Conservation (phyloP, 805 yeast genomes). For the Pichia nanzhaoensis region DNA sequence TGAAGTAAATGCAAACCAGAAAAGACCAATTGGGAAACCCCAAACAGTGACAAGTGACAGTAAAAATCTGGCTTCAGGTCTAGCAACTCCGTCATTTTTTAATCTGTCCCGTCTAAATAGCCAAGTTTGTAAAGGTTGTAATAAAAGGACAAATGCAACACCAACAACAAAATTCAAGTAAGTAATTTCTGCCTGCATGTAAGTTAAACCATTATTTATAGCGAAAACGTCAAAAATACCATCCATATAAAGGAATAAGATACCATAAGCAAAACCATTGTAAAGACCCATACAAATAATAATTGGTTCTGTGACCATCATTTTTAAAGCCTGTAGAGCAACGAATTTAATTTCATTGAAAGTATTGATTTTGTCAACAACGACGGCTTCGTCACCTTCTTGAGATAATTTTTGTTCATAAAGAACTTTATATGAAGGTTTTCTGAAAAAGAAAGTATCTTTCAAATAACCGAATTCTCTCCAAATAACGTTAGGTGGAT, state of each 20-base stretch:
- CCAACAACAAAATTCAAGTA: constrained; percentile 32
- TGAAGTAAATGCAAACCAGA: constrained; percentile 32
- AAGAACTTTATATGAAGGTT: constrained; percentile 16
- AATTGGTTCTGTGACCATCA: constrained; percentile 32
- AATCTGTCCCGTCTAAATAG: constrained; percentile 26
- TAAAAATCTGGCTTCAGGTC: constrained; percentile 32
- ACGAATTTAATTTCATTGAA: constrained; percentile 27
- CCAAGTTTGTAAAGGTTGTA: constrained; percentile 30
- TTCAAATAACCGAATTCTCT: constrained; percentile 23
- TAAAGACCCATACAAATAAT: constrained; percentile 29
- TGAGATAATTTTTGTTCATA: constrained; percentile 13
- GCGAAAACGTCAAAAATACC: constrained; percentile 33
- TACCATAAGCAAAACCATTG: constrained; percentile 33
- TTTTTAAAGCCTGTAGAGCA: constrained; percentile 27
- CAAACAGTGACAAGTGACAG: constrained; percentile 30
- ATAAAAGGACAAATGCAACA: constrained; percentile 24
- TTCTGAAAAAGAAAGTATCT: constrained; percentile 15
- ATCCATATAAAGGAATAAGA: constrained; percentile 31
- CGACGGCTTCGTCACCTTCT: constrained; percentile 19
- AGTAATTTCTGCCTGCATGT: constrained; percentile 29
- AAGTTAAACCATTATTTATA: constrained; percentile 27
- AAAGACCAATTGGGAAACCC: constrained; percentile 32
- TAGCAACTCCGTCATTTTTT: constrained; percentile 29
- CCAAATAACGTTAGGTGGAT: constrained; percentile 19
- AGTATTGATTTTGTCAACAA: constrained; percentile 21